phyloP scores from a whole-genome alignment of 257 asterid species.

The Penstemon newberryi region DNA sequence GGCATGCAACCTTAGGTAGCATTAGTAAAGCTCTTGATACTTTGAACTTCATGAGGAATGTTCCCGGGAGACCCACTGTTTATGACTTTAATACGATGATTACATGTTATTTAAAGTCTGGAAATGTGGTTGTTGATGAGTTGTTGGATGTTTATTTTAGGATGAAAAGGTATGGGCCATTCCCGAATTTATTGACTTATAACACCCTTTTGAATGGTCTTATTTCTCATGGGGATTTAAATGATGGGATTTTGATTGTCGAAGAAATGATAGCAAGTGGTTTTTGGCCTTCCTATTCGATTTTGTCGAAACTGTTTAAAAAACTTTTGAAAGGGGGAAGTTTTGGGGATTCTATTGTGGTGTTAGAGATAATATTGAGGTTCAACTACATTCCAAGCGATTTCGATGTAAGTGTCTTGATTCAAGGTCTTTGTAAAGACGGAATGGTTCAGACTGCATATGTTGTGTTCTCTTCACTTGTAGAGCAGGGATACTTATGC shows the following conservation, averaged over 20 bases:
- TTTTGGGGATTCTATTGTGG: slow-evolving; percentile 35
- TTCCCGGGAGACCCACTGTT: slow-evolving; percentile 51
- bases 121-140: slow-evolving; percentile 36
- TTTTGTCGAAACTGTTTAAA: slow-evolving; percentile 46
- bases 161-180: slow-evolving; percentile 58
- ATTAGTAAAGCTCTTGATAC: slow-evolving; percentile 43
- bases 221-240: slow-evolving; percentile 37
- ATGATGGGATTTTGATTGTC: slow-evolving; percentile 42
- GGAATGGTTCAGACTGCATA: slow-evolving; percentile 46
- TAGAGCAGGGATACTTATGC: slow-evolving; percentile 33
- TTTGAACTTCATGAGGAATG: slow-evolving; percentile 26
- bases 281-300: slow-evolving; percentile 44
- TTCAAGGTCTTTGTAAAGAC: slow-evolving; percentile 44
- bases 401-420: slow-evolving; percentile 35
- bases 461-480: slow-evolving; percentile 31
- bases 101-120: slow-evolving; percentile 49
- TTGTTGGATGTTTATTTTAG: slow-evolving; percentile 40
- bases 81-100: slow-evolving; percentile 53
- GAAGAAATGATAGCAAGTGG: slow-evolving; percentile 51
- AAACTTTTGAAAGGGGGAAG: slow-evolving; percentile 38
- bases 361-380: slow-evolving; percentile 47
- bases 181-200: slow-evolving; percentile 55
- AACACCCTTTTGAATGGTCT: slow-evolving; percentile 49
- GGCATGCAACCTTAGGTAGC: slow-evolving; percentile 48
- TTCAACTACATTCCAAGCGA: slow-evolving; percentile 36